A percentile compares a stretch with the other conserved stretches of the same genome.
Conservation (phyloP, 1,284 basidiomycete genomes). For the Coriolopsis trogii region DNA sequence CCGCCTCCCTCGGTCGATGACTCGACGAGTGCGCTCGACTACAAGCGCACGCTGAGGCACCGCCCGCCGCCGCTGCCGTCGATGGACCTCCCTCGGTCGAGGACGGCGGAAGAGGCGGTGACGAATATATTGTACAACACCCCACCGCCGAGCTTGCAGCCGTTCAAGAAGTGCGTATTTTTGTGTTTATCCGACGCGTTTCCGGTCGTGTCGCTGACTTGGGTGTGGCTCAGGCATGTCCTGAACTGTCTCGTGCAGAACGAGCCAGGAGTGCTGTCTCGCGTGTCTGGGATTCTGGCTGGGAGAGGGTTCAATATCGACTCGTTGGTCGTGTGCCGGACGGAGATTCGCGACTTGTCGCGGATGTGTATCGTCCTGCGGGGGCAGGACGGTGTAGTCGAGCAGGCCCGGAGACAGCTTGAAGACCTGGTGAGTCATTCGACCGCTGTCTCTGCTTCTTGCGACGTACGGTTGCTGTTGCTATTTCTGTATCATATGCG, state of each 20-base stretch:
- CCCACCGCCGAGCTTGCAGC: constrained; percentile 89
- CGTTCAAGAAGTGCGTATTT: constrained; percentile 84
- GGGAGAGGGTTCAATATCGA: constrained; percentile 99
- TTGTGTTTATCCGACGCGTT: neutral
- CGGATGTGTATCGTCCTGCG: constrained; percentile 98
- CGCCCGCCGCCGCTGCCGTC: constrained; percentile 79
- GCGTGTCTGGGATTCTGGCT: constrained; percentile 96
- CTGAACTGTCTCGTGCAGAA: constrained; percentile 99
- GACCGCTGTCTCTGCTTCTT: neutral
- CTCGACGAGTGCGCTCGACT: constrained; percentile 93
- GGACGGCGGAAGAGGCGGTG: constrained; percentile 91
- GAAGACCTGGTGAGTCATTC: constrained; percentile 81
- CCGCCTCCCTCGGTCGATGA: constrained; percentile 80
- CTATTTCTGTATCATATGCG: neutral
- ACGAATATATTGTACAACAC: constrained; percentile 97
- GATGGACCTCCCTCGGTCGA: constrained; percentile 73
- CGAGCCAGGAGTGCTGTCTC: constrained; percentile 97
- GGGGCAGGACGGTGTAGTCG: constrained; percentile 97
- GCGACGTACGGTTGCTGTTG: neutral
- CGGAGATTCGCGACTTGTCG: constrained; percentile 96
- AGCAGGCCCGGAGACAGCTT: constrained; percentile 92
- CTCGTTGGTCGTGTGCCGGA: constrained; percentile 97
- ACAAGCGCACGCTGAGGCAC: constrained; percentile 77
- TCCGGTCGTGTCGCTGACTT: neutral
- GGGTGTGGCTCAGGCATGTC: constrained; percentile 69